Evolutionary conservation across 2,329 filamentous ascomycete genomes (phyloP).

Genomic region (Botrytis hyacinthi): DNA sequence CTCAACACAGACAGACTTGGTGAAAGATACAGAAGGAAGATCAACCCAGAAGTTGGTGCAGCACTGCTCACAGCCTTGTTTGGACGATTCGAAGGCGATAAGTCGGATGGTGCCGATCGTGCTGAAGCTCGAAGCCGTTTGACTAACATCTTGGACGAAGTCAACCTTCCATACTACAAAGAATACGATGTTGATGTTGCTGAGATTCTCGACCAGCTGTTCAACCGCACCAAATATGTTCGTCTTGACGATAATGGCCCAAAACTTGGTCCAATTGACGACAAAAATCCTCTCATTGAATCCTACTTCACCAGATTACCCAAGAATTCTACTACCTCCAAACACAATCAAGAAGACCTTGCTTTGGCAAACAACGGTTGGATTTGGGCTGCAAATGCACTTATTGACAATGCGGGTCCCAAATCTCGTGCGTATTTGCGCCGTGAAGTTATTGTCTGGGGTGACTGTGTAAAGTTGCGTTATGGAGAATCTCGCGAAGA

Average conservation of each 20-base stretch:
- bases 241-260: conserved; percentile 91
- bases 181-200: conserved; percentile 85
- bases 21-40: conserved; percentile 69
- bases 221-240: conserved; percentile 92
- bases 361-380: conserved; percentile 94
- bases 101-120: conserved; percentile 49
- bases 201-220: conserved; percentile 85
- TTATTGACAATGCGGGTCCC: conserved; percentile 89
- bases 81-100: conserved; percentile 62
- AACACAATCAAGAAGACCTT: conserved; percentile 72
- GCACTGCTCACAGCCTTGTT: conserved; percentile 65
- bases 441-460: conserved; percentile 96
- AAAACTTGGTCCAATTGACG: conserved; percentile 74
- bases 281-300: conserved; percentile 80
- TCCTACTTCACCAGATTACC: conserved; percentile 92
- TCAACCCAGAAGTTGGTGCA: conserved; percentile 69
- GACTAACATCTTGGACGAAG: conserved; percentile 68
- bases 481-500: conserved; percentile 80
- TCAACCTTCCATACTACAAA: conserved; percentile 85
- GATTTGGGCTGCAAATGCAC: conserved; percentile 96
- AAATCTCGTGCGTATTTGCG: conserved; percentile 90
- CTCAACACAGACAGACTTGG: conserved; percentile 71
- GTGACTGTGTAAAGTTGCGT: conserved; percentile 94
- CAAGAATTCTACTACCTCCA: conserved; percentile 70
- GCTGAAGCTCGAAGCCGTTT: conserved; percentile 54